phyloP scores from a whole-genome alignment of 108 stramenopile genomes.

The Cyclotella cryptica region DNA sequence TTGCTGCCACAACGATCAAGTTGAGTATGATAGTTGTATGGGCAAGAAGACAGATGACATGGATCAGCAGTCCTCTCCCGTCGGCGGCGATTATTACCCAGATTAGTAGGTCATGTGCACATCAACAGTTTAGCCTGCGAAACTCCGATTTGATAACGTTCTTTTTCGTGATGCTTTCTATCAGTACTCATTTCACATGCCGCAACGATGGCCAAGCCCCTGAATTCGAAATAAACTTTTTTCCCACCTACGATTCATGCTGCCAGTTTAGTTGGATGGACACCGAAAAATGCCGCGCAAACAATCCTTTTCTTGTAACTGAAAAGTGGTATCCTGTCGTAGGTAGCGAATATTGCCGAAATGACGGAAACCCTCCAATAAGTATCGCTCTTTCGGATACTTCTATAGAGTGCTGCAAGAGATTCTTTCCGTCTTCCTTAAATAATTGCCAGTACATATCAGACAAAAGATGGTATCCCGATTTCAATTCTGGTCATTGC shows the following conservation, averaged over 20 bases:
- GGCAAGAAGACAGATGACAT: background rate
- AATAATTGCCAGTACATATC: background rate
- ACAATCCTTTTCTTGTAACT: background rate
- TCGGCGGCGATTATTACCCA: background rate
- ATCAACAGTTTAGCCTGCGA: background rate
- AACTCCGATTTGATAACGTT: background rate
- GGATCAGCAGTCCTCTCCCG: background rate
- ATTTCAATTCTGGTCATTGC: constrained; percentile 13
- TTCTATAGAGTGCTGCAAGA: background rate
- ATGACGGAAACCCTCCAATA: constrained; percentile 1
- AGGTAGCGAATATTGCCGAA: constrained; percentile 2
- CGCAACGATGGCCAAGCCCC: constrained; percentile 24
- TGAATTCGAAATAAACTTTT: constrained; percentile 35
- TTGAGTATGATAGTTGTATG: constrained; percentile 9
- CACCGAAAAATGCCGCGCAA: constrained; percentile 2
- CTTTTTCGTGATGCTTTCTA: background rate
- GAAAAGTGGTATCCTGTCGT: constrained; percentile 14
- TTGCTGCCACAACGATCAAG: constrained; percentile 20
- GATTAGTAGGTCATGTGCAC: constrained; percentile 20
- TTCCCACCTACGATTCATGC: constrained; percentile 25
- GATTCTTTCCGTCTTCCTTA: background rate
- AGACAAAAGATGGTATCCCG: constrained; percentile 26
- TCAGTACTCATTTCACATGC: constrained; percentile 8
- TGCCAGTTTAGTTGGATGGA: constrained; percentile 33
- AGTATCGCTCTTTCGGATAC: background rate